Evolutionary conservation across 495 filamentous ascomycete genomes (phyloP).

Genomic region (Xylaria palmicola): DNA sequence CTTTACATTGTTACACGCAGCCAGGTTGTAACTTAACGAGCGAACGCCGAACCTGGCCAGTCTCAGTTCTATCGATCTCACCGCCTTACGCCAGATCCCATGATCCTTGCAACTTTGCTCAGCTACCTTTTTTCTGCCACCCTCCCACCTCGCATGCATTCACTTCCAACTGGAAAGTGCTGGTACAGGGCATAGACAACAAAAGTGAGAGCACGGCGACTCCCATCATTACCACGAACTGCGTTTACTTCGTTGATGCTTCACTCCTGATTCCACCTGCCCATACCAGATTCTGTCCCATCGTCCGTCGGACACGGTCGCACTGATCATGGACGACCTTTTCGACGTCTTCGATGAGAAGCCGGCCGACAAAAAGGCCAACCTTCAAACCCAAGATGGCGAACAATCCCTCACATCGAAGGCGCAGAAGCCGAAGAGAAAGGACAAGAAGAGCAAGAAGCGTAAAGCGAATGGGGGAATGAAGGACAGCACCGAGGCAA

Average conservation of each 20-base stretch:
- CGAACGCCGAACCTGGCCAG: too few species aligned
- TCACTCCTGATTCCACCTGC: not conserved
- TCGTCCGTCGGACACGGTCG: too few species aligned
- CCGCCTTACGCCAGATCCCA: not conserved
- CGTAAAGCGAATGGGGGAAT: constrained; percentile 76
- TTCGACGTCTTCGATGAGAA: constrained; percentile 79
- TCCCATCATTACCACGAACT: not conserved
- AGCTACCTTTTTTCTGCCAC: constrained; percentile 30
- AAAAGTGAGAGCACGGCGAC: not conserved
- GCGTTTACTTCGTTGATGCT: not conserved
- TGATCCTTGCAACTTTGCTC: not conserved
- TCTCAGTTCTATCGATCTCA: not conserved
- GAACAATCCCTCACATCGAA: constrained; percentile 34
- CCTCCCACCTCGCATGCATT: not conserved
- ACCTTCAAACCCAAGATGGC: constrained; percentile 41
- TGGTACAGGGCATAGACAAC: not conserved
- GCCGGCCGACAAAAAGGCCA: constrained; percentile 24
- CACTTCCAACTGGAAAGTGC: not conserved
- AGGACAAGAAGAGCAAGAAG: constrained; percentile 69
- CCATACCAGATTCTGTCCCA: too few species aligned
- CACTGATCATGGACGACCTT: constrained; percentile 61
- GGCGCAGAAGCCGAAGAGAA: constrained; percentile 46
- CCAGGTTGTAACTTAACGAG: too few species aligned
- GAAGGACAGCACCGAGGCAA: constrained; percentile 52
- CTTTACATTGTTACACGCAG: too few species aligned